phyloP scores from a whole-genome alignment of 805 yeast species.

The Pichia ethanolica region DNA sequence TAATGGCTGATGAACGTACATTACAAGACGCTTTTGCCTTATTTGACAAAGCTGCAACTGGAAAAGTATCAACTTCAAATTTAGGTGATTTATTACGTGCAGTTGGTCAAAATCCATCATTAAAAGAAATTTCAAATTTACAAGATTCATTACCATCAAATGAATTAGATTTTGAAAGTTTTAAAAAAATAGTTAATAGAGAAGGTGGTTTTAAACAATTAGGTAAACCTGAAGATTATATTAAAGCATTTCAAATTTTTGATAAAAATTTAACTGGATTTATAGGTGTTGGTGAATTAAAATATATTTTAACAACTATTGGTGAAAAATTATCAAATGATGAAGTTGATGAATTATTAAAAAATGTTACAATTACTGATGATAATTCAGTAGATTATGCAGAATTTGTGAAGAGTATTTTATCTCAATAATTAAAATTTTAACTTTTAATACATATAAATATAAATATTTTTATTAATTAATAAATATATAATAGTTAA shows the following conservation, averaged over 20 bases:
- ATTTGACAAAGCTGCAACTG: slow-evolving; percentile 94
- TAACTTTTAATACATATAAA: background rate
- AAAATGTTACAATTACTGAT: slow-evolving; percentile 88
- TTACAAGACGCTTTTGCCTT: slow-evolving; percentile 92
- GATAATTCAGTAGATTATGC: slow-evolving; percentile 95
- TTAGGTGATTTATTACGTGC: slow-evolving; percentile 94
- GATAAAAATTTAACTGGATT: slow-evolving; percentile 94
- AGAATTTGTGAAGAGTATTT: slow-evolving; percentile 86
- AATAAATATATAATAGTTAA: background rate
- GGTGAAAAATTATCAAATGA: slow-evolving; percentile 88
- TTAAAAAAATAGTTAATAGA: slow-evolving; percentile 68
- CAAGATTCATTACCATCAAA: slow-evolving; percentile 27
- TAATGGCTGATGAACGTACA: slow-evolving; percentile 28
- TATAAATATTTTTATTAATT: background rate
- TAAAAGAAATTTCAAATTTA: slow-evolving; percentile 69
- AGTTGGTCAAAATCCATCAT: slow-evolving; percentile 96
- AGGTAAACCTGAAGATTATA: slow-evolving; percentile 88
- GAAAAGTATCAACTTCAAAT: slow-evolving; percentile 74
- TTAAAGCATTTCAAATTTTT: slow-evolving; percentile 94
- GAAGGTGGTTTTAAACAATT: slow-evolving; percentile 84
- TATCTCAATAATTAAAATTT: slow-evolving; percentile 57
- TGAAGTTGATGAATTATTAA: slow-evolving; percentile 92
- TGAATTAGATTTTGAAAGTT: slow-evolving; percentile 68
- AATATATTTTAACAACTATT: slow-evolving; percentile 88
- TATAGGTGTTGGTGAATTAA: slow-evolving; percentile 94